Conservation (phyloP, 345 rosid genomes). For the Cardiospermum halicacabum region DNA sequence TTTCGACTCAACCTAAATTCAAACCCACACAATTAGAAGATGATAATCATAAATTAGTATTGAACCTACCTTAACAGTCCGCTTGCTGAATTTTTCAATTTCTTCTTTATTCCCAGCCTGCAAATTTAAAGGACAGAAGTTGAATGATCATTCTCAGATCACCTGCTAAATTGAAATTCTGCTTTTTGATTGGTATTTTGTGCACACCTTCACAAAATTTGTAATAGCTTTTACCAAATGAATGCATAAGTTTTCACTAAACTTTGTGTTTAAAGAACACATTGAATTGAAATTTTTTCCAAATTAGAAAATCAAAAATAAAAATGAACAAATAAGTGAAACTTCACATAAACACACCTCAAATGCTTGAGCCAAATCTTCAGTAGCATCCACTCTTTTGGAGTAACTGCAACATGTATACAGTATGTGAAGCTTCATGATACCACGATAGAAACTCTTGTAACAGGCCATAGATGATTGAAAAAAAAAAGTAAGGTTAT, state of each 20-base stretch:
- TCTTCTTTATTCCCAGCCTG: conserved; percentile 81
- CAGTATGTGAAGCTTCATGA: background rate
- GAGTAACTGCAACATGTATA: conserved; percentile 48
- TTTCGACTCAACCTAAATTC: background rate
- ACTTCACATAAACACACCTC: conserved; percentile 38
- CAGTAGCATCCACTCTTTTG: conserved; percentile 78
- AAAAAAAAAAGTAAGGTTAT: background rate
- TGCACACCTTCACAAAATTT: background rate
- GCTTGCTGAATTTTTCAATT: conserved; percentile 88
- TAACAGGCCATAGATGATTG: background rate
- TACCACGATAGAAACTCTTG: background rate
- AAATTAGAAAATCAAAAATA: background rate
- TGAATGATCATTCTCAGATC: background rate
- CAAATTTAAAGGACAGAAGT: conserved; percentile 10
- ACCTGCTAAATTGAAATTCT: background rate
- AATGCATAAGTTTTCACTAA: background rate
- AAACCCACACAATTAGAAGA: background rate
- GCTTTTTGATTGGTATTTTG: background rate
- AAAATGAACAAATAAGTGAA: background rate
- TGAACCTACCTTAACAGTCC: conserved; percentile 72
- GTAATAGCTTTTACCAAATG: background rate
- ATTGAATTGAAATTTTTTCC: background rate
- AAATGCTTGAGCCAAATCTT: conserved; percentile 56
- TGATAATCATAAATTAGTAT: conserved; percentile 3
- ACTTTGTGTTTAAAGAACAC: background rate